phyloP scores from a whole-genome alignment of 2,329 filamentous ascomycete genomes.

The Plectosphaerella cucumerina region DNA sequence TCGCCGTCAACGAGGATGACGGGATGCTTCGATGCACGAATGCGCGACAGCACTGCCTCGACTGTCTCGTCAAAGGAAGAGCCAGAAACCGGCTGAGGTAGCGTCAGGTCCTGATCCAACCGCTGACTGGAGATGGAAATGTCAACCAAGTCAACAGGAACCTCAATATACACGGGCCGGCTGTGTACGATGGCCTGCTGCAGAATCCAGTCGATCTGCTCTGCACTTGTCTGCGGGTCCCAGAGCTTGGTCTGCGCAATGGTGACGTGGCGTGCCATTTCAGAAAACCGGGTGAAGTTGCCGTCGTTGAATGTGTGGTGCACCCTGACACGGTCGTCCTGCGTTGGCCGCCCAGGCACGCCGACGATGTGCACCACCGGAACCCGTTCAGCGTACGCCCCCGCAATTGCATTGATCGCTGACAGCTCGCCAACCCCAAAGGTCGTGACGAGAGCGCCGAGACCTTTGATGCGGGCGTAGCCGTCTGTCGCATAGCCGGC shows the following conservation, averaged over 20 bases:
- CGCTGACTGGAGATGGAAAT: constrained; percentile 24
- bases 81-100: constrained; percentile 9
- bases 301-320: constrained; percentile 56
- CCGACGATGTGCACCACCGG: constrained; percentile 57
- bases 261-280: constrained; percentile 45
- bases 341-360: constrained; percentile 38
- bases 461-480: constrained; percentile 50
- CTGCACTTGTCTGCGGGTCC: constrained; percentile 38
- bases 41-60: constrained; percentile 29
- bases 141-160: constrained; percentile 49
- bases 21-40: constrained; percentile 40
- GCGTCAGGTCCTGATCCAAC: constrained; percentile 20
- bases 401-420: constrained; percentile 55
- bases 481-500: constrained; percentile 54
- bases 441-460: constrained; percentile 49
- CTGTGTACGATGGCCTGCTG: constrained; percentile 46
- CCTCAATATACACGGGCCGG: constrained; percentile 51
- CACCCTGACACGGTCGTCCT: constrained; percentile 36
- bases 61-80: constrained; percentile 22
- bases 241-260: constrained; percentile 41
- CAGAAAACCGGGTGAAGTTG: constrained; percentile 44
- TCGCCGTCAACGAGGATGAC: constrained; percentile 50
- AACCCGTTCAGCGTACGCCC: constrained; percentile 52
- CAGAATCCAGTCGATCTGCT: constrained; percentile 47
- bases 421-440: constrained; percentile 57